Conservation (phyloP, 345 rosid species). For the Brassica napus region Da-Ae NC_063452.1:62120001-62120500, state of each 20-base stretch:
- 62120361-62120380: neutral
- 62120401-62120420: neutral
- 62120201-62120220: slow-evolving; percentile 16
- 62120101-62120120: slow-evolving; percentile 32
- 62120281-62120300: neutral
- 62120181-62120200: slow-evolving; percentile 35
- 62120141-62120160: slow-evolving; percentile 33
- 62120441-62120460: neutral
- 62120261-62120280: neutral
- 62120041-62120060: slow-evolving; percentile 23
- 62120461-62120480: neutral
- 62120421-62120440: neutral
- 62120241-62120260: neutral
- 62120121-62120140: slow-evolving; percentile 27
- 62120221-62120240: neutral
- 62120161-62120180: slow-evolving; percentile 3
- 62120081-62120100: slow-evolving; percentile 38
- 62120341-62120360: neutral
- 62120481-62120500: neutral
- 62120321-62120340: neutral
- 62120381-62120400: neutral
- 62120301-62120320: no score
- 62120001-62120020: neutral
- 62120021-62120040: slow-evolving; percentile 26
- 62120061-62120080: slow-evolving; percentile 29